Base-by-base conservation (phyloP, 768 basidiomycete genomes). In the Tephrocybe sp. region DNA sequence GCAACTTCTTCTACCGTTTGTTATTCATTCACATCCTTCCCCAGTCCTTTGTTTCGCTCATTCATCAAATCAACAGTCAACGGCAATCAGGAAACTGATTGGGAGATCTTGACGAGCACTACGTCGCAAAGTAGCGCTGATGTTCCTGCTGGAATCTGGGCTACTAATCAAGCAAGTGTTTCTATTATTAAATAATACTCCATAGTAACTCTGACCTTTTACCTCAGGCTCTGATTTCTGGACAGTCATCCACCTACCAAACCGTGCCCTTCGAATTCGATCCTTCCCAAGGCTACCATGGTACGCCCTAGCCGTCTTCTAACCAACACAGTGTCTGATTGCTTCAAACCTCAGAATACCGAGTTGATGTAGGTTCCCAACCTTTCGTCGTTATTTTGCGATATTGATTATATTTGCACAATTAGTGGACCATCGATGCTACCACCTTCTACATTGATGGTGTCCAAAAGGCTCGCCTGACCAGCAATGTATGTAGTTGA, bases 1-100 rank as follows among this genome's bases (percentile, higher is more conserved):
- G 71, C 30, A 69, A 68, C 52, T 71, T 73, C 45, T 67, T 68
- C 54, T 73, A 70, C 49, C 50, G 70, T 68, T 51, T 48, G 67
- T 50, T 25, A n/a, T n/a, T n/a, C n/a, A n/a, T n/a, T n/a, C n/a
- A n/a, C n/a, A n/a, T n/a, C n/a, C n/a, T n/a, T n/a, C n/a, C n/a
- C n/a, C n/a, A n/a, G n/a, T n/a, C 15, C 28, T 21, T 41, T 25
- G 33, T 41, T 4, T 24, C 28, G 15, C 10, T n/a, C 26, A 24
- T 24, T 26, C 23, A 20, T 21, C 18, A 40, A 41, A 41, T 39
- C 33, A 38, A 34, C 49, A 69, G 70, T 57, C 38, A 65, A 64
- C 32, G 63, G 66, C 18, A 64, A 61, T 32, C 65, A 68, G 41
- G 70, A 72, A 50, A 65, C 50, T 17, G 71, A 72, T 46, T 69